Conservation (phyloP, 176 grass and related monocot genomes). For the Oryza nivara region DNA sequence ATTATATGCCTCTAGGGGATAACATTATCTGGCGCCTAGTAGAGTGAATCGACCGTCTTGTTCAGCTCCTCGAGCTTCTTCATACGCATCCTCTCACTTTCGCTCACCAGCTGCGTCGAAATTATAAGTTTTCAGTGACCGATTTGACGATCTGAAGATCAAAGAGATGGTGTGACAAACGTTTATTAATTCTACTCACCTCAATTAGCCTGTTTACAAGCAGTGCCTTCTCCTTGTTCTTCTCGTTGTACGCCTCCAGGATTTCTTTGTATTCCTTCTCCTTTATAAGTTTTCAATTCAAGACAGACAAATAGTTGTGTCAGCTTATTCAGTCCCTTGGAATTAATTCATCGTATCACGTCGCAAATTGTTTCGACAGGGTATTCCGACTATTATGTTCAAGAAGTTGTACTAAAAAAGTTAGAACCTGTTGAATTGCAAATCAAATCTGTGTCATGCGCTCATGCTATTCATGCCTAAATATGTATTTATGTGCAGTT, state of each 20-base stretch:
- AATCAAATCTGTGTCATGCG: neutral
- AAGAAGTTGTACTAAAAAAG: neutral
- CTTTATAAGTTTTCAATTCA: conserved; percentile 35
- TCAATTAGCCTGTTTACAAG: conserved; percentile 86
- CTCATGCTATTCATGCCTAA: neutral
- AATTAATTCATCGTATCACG: neutral
- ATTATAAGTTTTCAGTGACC: neutral
- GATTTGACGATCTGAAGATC: neutral
- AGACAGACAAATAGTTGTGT: conserved; percentile 2
- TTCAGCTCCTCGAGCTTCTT: conserved; percentile 96
- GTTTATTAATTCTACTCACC: conserved; percentile 42
- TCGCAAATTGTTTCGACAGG: neutral
- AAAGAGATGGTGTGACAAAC: neutral
- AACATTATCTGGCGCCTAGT: conserved; percentile 44
- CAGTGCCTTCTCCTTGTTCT: conserved; percentile 89
- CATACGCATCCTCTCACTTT: conserved; percentile 96
- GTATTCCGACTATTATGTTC: neutral
- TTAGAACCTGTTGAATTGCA: neutral
- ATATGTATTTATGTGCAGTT: neutral
- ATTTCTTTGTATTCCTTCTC: conserved; percentile 95
- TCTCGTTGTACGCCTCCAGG: conserved; percentile 86
- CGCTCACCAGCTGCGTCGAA: conserved; percentile 72
- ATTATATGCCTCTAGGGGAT: neutral
- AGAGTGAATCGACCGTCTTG: conserved; percentile 85
- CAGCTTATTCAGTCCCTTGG: conserved; percentile 1